Evolutionary conservation across 2,329 filamentous ascomycete species (phyloP).

Genomic region (Hymenoscyphus infarciens): DNA sequence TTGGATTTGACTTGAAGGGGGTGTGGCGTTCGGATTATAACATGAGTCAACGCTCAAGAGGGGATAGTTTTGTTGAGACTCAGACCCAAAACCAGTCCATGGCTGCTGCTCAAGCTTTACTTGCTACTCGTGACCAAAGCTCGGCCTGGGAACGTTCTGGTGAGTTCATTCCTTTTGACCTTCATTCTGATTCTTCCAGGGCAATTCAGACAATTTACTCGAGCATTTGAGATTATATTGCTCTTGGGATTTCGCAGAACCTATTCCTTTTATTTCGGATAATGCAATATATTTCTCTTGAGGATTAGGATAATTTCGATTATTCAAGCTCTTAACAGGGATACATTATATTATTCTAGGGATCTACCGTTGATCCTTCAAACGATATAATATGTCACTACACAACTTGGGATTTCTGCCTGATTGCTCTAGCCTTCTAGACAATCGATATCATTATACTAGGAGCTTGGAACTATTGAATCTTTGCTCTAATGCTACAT

Average conservation of each 20-base stretch:
- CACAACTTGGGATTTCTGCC: too few species aligned
- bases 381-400: too few species aligned
- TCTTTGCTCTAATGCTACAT: too few species aligned
- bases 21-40: constrained; percentile 48
- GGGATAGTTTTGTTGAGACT: constrained; percentile 40
- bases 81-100: constrained; percentile 34
- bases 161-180: background rate
- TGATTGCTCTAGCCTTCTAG: too few species aligned
- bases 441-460: too few species aligned
- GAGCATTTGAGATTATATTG: background rate
- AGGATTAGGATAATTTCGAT: background rate
- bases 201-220: too few species aligned
- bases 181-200: too few species aligned
- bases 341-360: background rate
- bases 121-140: constrained; percentile 25
- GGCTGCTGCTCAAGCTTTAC: constrained; percentile 28
- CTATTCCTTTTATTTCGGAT: background rate
- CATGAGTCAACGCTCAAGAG: constrained; percentile 33
- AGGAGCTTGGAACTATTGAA: too few species aligned
- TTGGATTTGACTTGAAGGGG: constrained; percentile 51
- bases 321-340: background rate
- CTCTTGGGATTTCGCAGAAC: background rate
- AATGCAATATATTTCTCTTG: background rate
- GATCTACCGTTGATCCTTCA: too few species aligned
- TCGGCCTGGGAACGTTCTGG: constrained; percentile 30